These are phyloP conservation scores for Sanchytrium tribonematis DNA, from an alignment of 371 early-diverging fungal genomes.

Conservation along the genomic window DNA sequence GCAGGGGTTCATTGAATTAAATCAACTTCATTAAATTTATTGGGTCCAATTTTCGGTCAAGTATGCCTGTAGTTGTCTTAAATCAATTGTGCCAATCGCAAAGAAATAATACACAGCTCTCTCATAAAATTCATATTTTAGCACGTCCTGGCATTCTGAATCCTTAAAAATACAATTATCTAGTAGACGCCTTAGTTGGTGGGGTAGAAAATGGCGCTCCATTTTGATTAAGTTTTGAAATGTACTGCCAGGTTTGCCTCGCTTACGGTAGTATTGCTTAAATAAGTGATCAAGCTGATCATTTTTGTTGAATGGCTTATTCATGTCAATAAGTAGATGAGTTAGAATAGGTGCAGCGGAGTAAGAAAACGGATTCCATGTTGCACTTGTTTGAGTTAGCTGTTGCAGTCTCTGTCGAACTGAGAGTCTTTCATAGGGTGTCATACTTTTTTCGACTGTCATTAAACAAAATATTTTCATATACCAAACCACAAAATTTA, in stretches of 20 bases:
- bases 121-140: neutral
- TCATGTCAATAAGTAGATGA: neutral
- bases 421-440: neutral
- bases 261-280: neutral
- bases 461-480: neutral
- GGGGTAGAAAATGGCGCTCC: neutral
- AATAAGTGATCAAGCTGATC: neutral
- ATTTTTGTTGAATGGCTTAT: neutral
- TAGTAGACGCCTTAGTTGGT: neutral
- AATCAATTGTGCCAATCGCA: neutral
- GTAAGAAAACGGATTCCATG: neutral
- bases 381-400: neutral
- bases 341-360: neutral
- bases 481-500: neutral
- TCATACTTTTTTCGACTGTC: neutral
- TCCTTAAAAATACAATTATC: neutral
- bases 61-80: neutral
- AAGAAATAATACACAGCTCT: neutral
- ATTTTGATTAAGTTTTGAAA: neutral
- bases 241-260: neutral
- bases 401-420: neutral
- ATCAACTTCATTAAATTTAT: neutral
- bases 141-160: neutral
- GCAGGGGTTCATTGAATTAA: constrained; percentile 37
- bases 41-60: neutral